Base-by-base conservation (phyloP, 176 grass and related monocot genomes). In the Paspalum vaginatum region DNA sequence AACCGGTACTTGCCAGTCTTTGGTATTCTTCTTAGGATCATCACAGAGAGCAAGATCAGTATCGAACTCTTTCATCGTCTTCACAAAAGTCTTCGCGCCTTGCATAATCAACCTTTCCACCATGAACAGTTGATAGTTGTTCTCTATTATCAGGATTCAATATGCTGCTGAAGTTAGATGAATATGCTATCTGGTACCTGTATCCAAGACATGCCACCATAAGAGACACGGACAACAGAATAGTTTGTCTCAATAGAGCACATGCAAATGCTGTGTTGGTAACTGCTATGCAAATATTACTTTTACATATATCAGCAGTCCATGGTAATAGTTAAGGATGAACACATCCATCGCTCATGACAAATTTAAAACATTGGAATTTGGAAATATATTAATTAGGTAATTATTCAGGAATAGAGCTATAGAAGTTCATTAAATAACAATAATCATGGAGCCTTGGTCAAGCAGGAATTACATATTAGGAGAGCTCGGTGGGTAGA, bases 81-180 rank as follows among this genome's bases (percentile, higher is more conserved):
- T 98, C 66, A 95, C 91, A 69, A 93, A 91, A 4, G 66, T 93
- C 85, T 53, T 98, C 58, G 90, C 90, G 21, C 90, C 92, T 86
- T 85, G 86, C 85, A 94, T 89, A n/a, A 98, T 72, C 81, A 98
- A 75, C 79, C 92, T 98, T 85, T 98, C 95, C 10, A 98, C 76
- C 79, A 98, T 98, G 69, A 98, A 98, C 65, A 95, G 79, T 66
- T 93, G 92, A 82, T 98, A 91, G 65, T 94, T 94, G 74, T 98
- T 98, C 74, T 92, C 63, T 7, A 93, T 81, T 45, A 91, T 49
- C 39, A n/a, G 86, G 86, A 72, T 93, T 82, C 85, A 98, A 77
- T 85, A 98, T 89, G 74, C 58, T 60, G 66, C 88, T 95, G 70
- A 95, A 98, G 61, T 98, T 98, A 7, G 86, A 98, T 64, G 96